Evolutionary conservation across 257 asterid species (phyloP).

Genomic region (Forsythia suspensa): DNA sequence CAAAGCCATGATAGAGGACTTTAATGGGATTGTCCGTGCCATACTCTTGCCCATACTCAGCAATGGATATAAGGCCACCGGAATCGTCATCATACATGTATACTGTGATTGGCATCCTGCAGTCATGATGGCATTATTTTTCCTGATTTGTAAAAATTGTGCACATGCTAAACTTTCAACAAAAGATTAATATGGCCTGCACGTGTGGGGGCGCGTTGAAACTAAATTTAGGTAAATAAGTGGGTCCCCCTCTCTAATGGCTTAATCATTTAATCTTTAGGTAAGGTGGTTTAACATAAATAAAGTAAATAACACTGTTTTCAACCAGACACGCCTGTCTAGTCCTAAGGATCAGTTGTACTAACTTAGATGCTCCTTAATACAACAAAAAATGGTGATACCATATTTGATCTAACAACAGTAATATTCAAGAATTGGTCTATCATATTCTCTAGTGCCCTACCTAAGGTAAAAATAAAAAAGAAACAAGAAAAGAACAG

Average conservation of each 20-base stretch:
- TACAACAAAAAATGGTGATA: too few species aligned
- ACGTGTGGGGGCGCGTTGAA: not conserved
- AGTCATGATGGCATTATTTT: conserved; percentile 5
- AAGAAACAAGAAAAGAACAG: too few species aligned
- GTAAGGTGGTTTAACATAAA: not conserved
- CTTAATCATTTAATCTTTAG: not conserved
- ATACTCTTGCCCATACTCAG: conserved; percentile 91
- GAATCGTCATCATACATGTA: conserved; percentile 74
- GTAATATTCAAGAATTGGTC: not conserved
- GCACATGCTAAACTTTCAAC: too few species aligned
- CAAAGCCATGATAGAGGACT: conserved; percentile 84
- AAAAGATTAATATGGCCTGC: too few species aligned
- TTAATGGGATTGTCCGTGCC: conserved; percentile 72
- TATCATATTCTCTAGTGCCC: not conserved
- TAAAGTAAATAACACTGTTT: too few species aligned
- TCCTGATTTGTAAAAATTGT: too few species aligned
- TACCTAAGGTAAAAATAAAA: not conserved
- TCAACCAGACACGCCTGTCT: too few species aligned
- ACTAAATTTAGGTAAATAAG: not conserved
- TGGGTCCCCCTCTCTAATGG: not conserved
- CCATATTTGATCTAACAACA: not conserved
- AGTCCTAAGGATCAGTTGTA: too few species aligned
- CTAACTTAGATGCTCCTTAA: too few species aligned
- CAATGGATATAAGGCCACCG: conserved; percentile 80
- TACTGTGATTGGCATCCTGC: conserved; percentile 92